Evolutionary conservation across 2,329 filamentous ascomycete species (phyloP), one percentile per base, ranked within the genome.

Genomic region (Hypomyces rosellus): DNA sequence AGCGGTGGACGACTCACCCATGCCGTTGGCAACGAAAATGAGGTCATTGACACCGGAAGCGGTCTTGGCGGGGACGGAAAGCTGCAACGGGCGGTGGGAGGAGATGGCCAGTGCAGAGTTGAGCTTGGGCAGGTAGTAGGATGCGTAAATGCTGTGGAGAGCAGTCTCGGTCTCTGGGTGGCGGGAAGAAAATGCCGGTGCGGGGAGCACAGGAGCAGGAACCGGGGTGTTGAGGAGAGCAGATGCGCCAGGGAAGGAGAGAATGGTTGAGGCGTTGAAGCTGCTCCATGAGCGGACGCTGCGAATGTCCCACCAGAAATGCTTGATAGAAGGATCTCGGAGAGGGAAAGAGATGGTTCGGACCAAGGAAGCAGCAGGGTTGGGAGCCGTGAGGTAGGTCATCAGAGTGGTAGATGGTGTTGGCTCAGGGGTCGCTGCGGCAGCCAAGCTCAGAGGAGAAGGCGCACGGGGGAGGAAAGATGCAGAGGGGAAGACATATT

Each of bases 251-350:
- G 86, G 86, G 42, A 95, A 82, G 5, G 81, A 74, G 57, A 85
- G 77, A 64, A 96, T 84, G 51, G 84, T 82, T 48, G 76, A 68
- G 11, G 88, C 73, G 57, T 81, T 88, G 78, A 96, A 96, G 59
- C 82, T 79, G 46, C 79, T 80, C 92, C 92, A 96, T 54, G 83
- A 79, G 55, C 88, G 83, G 57, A 96, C 76, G 65, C 95, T 92
- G 59, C 92, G 87, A 52, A 95, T 80, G 63, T 97, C 92, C 88
- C 89, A 96, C 92, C 92, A 97, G 69, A 92, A 96, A 72, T 95
- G 84, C 66, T 85, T 89, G 61, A 79, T 85, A 69, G 77, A 80
- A 62, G 77, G 84, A 65, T 82, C 87, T 56, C 75, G 81, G 61
- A 76, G 74, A 56, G 71, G 83, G 64, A 86, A 84, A 53, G 86